Base-by-base conservation (phyloP, 1,284 basidiomycete genomes). In the Neolentinus lepideus region DNA sequence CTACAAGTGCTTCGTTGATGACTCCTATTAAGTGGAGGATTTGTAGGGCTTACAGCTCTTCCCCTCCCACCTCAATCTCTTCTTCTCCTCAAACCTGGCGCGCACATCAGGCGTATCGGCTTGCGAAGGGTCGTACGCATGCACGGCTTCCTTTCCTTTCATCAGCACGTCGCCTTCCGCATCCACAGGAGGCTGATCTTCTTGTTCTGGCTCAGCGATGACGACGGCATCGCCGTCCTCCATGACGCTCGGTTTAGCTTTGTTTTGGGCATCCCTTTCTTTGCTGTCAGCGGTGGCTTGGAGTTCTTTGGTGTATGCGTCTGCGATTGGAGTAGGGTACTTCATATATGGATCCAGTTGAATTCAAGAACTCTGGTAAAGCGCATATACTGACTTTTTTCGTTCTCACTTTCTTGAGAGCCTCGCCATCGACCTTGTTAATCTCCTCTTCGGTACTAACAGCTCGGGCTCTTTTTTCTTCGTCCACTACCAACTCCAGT, bases 61-160 rank as follows among this genome's bases (percentile, higher is more conserved):
- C 10, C 90, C 90, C 10, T 77, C 74, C 93, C 94, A 98, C 63
- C 92, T 72, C 22, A 99, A 70, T 26, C 92, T 75, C 66, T 85
- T 90, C 76, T 98, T 98, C 73, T 99, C 96, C 12, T 75, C 68
- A 22, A 88, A 84, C 27, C 92, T 79, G 29, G 84, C 64, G 0
- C 84, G 85, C 0, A 85, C 84, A 60, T 92, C 90, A 1, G 83
- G 80, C 0, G 75, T 75, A 62, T 87, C 85, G 2, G 58, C 63
- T 58, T 79, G 75, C 14, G 74, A 66, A 3, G 62, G 58, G 16
- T 54, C 59, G 27, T 62, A 58, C 16, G 50, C 58, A 51, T 60
- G 58, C 53, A 56, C 10, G 54, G 47, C 54, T 57, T 38, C 12
- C 52, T 52, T 36, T 52, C 53, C 22, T 50, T 24, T 31, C 29